Evolutionary conservation across 352 stramenopile species (phyloP), one percentile per base, ranked within the genome.

Genomic region (Thalassiosira exigua): DNA sequence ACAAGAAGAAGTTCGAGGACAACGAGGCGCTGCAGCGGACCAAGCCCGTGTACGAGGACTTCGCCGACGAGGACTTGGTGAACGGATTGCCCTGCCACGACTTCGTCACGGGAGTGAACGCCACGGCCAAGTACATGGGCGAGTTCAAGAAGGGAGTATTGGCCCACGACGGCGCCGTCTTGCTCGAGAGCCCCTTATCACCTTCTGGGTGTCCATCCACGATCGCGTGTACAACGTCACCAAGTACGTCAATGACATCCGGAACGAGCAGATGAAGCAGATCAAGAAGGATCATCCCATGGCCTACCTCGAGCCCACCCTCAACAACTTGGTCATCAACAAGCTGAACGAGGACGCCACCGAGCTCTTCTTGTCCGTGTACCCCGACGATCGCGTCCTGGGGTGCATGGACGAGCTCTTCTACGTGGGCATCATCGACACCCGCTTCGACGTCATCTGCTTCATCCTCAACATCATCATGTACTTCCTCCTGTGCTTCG

Each of bases 181-280:
- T 87, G 2, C 19, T 67, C 17, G 60, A 75, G 17, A 61, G 32
- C 74, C 54, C 68, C 4, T 74, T n/a, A n/a, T 81, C 32, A 81
- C 71, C 11, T 85, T 80, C 44, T 85, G 77, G 77, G 72, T 87
- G 0, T 71, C 67, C 0, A 84, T 87, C 50, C 51, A 84, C 27
- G 64, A 87, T 48, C 54, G 66, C 14, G 65, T 87, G 1, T 87
- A 87, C 69, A 84, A 87, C 66, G 79, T 87, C n/a, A 85, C 79
- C 3, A 22, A 82, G 0, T 87, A 87, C 53, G 51, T 87, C 21
- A 81, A 84, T 42, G 69, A 72, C 48, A 77, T 87, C 41, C 69
- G 79, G 36, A 51, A 83, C 41, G 70, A 84, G 0, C 79, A 87
- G 36, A 84, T 75, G 41, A 84, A 81, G 41, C 71, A 82, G 42